phyloP scores from a whole-genome alignment of 768 basidiomycete species.

The Russula griseocarnosa region DNA sequence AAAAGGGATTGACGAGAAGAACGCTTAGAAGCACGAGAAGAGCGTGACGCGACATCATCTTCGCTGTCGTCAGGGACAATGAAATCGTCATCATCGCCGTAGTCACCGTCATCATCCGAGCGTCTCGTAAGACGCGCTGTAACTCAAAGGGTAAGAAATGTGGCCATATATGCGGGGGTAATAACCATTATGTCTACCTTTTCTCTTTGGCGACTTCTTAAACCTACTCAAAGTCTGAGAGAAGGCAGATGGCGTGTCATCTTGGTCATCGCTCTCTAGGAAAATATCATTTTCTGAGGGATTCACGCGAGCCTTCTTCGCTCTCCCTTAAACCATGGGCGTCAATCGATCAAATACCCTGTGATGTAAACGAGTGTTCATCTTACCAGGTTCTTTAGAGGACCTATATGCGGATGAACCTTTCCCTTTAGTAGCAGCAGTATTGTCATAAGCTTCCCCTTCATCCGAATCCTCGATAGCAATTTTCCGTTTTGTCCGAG shows the following conservation, averaged over 20 bases:
- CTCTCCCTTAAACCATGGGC: conserved; percentile 37
- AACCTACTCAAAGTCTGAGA: conserved; percentile 59
- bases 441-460: conserved; percentile 35
- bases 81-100: conserved; percentile 53
- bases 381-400: conserved; percentile 21
- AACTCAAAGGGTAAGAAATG: conserved; percentile 5
- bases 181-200: conserved; percentile 38
- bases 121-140: conserved; percentile 39
- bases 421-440: conserved; percentile 7
- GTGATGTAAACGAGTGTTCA: not conserved
- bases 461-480: conserved; percentile 69
- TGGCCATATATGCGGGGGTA: not conserved
- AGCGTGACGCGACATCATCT: conserved; percentile 36
- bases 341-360: not conserved
- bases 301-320: conserved; percentile 58
- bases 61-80: conserved; percentile 58
- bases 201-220: conserved; percentile 58
- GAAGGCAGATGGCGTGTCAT: conserved; percentile 43
- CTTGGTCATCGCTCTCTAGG: conserved; percentile 38
- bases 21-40: conserved; percentile 51
- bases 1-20: conserved; percentile 36
- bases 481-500: conserved; percentile 59
- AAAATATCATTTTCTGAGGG: conserved; percentile 43
- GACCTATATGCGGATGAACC: conserved; percentile 27
- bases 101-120: conserved; percentile 46